These are phyloP conservation scores for Nicotiana benthamiana DNA, from an alignment of 257 asterid species.

Conservation along the genomic window DNA sequence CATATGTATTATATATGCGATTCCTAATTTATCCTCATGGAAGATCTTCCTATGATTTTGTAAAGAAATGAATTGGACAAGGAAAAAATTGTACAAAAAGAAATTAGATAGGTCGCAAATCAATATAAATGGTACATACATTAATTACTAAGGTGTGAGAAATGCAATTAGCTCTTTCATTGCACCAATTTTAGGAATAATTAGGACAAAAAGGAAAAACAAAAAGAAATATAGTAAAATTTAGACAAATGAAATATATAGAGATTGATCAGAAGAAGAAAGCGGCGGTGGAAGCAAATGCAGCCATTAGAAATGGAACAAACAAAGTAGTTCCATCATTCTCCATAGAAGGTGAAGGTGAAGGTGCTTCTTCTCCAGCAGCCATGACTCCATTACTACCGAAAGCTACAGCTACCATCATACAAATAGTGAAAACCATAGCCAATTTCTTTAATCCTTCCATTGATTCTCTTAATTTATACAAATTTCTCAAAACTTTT, in stretches of 20 bases:
- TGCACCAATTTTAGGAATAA: background rate
- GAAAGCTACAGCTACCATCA: background rate
- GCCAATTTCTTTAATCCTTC: background rate
- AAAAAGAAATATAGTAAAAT: too few relatives aligned
- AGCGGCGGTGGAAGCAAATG: background rate
- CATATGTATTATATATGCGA: too few relatives aligned
- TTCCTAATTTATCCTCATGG: too few relatives aligned
- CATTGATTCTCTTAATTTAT: background rate
- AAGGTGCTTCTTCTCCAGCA: background rate
- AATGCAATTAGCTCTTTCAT: background rate
- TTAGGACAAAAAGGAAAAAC: background rate
- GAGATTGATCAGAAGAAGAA: background rate
- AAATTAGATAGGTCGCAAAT: background rate
- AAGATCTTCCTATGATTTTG: background rate
- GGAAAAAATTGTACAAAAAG: background rate
- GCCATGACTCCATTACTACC: background rate
- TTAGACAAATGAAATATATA: too few relatives aligned
- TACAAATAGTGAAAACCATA: background rate
- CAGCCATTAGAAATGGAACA: background rate
- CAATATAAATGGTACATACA: background rate
- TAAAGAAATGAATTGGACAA: background rate
- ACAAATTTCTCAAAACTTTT: background rate
- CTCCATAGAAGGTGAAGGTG: background rate
- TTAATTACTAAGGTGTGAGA: background rate
- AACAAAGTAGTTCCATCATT: background rate